A percentile compares a stretch with the other conserved stretches of the same genome.
Evolutionary conservation across 1,139 yeast genomes (phyloP).

Genomic region (Yarrowia galli): DNA sequence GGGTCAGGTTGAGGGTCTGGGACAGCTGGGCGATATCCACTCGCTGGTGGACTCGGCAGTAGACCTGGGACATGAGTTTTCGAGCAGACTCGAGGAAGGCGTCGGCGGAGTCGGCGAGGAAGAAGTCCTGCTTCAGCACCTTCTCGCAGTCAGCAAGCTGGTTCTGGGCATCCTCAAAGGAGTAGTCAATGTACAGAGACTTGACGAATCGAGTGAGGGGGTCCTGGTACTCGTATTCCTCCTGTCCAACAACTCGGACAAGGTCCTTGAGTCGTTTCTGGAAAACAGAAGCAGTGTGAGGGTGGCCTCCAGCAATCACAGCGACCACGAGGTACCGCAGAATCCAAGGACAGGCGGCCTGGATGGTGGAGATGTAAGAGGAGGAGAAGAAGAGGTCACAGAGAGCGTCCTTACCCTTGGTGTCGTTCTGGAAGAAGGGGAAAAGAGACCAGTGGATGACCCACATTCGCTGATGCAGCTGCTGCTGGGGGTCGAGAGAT

Average conservation of each 20-base stretch:
- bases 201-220: constrained; percentile 64
- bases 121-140: constrained; percentile 62
- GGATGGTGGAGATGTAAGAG: constrained; percentile 66
- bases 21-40: constrained; percentile 57
- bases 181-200: constrained; percentile 62
- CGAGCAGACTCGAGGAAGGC: constrained; percentile 58
- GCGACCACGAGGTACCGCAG: constrained; percentile 67
- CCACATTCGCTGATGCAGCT: constrained; percentile 69
- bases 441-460: constrained; percentile 70
- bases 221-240: constrained; percentile 66
- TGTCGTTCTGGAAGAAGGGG: constrained; percentile 59
- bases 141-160: constrained; percentile 58
- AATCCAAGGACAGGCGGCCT: constrained; percentile 72
- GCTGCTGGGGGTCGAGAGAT: constrained; percentile 61
- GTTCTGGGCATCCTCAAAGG: constrained; percentile 60
- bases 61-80: constrained; percentile 60
- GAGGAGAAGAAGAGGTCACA: constrained; percentile 64
- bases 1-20: constrained; percentile 54
- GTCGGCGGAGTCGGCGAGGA: constrained; percentile 56
- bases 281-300: constrained; percentile 51
- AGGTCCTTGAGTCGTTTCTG: constrained; percentile 64
- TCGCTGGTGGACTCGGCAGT: constrained; percentile 61
- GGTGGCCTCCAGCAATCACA: constrained; percentile 55
- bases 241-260: constrained; percentile 63
- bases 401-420: constrained; percentile 58